These are phyloP conservation scores for Rutstroemia sp. DNA, from an alignment of 2,329 filamentous ascomycete species.

Conservation along the genomic window DNA sequence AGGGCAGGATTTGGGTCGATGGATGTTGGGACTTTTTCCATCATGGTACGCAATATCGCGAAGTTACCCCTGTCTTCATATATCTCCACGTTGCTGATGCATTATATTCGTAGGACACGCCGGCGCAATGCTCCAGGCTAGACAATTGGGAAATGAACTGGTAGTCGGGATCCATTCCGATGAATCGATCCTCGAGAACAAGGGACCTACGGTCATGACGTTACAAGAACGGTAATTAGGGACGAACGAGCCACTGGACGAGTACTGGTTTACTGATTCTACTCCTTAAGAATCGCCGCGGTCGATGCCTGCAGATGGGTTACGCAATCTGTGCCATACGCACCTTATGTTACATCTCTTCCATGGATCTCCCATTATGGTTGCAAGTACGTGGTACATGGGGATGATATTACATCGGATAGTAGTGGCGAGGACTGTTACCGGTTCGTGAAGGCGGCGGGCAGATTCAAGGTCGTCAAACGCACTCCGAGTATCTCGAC, in stretches of 20 bases:
- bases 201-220: constrained; percentile 96
- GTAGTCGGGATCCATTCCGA: constrained; percentile 93
- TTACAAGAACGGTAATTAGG: constrained; percentile 66
- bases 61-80: not conserved
- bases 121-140: constrained; percentile 92
- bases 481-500: constrained; percentile 94
- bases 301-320: constrained; percentile 95
- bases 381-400: constrained; percentile 92
- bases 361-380: constrained; percentile 94
- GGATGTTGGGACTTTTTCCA: constrained; percentile 99
- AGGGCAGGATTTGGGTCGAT: constrained; percentile 90
- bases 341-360: constrained; percentile 90
- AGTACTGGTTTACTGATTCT: constrained; percentile 24
- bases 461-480: constrained; percentile 93
- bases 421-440: constrained; percentile 93
- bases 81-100: not conserved
- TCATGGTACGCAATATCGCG: constrained; percentile 56
- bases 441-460: constrained; percentile 90
- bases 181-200: constrained; percentile 91
- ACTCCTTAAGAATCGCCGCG: constrained; percentile 60
- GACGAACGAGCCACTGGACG: constrained; percentile 11
- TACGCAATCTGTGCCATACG: constrained; percentile 72
- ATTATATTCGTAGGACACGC: constrained; percentile 62
- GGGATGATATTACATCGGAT: constrained; percentile 95
- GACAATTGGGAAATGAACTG: constrained; percentile 81